Evolutionary conservation across 139 green algal species (phyloP).

Genomic region (Chlorokybus atmophyticus): DNA sequence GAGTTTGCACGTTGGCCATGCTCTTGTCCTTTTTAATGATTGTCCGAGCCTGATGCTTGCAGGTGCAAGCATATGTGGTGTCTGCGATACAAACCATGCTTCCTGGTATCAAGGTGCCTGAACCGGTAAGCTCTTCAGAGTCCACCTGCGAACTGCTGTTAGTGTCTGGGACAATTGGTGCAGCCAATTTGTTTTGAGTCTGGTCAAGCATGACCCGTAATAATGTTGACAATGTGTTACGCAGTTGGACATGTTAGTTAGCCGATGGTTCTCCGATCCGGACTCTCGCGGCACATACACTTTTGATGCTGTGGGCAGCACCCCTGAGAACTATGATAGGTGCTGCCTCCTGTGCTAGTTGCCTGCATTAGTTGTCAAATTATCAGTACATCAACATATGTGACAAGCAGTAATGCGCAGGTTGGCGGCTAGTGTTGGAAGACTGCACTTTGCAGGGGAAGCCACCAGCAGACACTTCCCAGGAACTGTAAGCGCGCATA

Average conservation of each 20-base stretch:
- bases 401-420: too few species aligned
- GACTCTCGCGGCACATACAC: slow-evolving; percentile 21
- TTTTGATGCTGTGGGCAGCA: slow-evolving; percentile 9
- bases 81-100: background rate
- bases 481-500: too few species aligned
- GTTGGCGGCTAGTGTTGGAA: slow-evolving; percentile 6
- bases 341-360: too few species aligned
- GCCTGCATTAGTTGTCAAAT: too few species aligned
- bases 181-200: background rate
- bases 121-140: background rate
- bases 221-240: background rate
- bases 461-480: slow-evolving; percentile 19
- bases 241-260: slow-evolving; percentile 13
- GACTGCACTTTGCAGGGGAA: slow-evolving; percentile 27
- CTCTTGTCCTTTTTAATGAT: background rate
- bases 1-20: slow-evolving; percentile 9
- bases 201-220: background rate
- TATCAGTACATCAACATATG: too few species aligned
- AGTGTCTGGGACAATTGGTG: background rate
- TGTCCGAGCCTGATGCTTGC: background rate
- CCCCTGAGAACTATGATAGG: slow-evolving; percentile 16
- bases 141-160: background rate
- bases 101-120: background rate
- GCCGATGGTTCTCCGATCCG: slow-evolving; percentile 19
- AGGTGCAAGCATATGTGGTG: background rate